Percentiles rank a stretch among this genome's conserved stretches.
These are phyloP conservation scores for Arachnomyces sp. DNA, from an alignment of 2,329 filamentous ascomycete genomes.

Conservation along the genomic window DNA sequence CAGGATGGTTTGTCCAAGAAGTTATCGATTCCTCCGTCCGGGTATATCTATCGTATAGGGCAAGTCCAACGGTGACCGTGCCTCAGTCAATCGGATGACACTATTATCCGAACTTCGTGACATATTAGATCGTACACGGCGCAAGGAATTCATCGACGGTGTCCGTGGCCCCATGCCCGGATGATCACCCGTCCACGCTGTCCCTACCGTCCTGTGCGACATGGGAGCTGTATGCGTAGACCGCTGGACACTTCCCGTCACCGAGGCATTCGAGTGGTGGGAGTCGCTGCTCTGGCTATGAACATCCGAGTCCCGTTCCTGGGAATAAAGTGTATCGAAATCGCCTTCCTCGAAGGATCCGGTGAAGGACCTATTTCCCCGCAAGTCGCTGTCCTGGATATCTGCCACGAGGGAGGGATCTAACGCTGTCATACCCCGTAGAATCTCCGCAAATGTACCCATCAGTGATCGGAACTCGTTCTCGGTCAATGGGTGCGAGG, in stretches of 20 bases:
- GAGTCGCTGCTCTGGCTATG: conserved; percentile 20
- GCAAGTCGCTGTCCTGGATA: conserved; percentile 19
- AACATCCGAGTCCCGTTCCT: conserved; percentile 15
- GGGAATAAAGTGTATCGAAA: conserved; percentile 26
- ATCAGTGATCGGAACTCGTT: conserved; percentile 68
- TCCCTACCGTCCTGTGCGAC: conserved; percentile 1
- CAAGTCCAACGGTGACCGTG: conserved; percentile 22
- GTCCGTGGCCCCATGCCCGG: conserved; percentile 17
- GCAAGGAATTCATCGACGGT: conserved; percentile 29
- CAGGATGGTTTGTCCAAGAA: background rate
- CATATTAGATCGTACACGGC: conserved; percentile 23
- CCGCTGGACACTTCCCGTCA: background rate
- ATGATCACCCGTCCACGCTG: conserved; percentile 4
- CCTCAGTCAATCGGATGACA: conserved; percentile 31
- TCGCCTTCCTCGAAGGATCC: conserved; percentile 33
- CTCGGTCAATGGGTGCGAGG: conserved; percentile 58
- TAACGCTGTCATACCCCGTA: conserved; percentile 64
- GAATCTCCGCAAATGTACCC: conserved; percentile 71
- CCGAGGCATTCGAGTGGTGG: conserved; percentile 17
- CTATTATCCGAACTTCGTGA: conserved; percentile 30
- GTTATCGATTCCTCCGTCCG: conserved; percentile 9
- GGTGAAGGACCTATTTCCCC: conserved; percentile 26
- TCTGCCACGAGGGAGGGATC: conserved; percentile 46
- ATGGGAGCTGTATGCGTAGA: background rate
- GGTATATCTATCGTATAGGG: conserved; percentile 26